Evolutionary conservation across 2,329 filamentous ascomycete species (phyloP).

Genomic region (Mycosphaerella sp.): DNA sequence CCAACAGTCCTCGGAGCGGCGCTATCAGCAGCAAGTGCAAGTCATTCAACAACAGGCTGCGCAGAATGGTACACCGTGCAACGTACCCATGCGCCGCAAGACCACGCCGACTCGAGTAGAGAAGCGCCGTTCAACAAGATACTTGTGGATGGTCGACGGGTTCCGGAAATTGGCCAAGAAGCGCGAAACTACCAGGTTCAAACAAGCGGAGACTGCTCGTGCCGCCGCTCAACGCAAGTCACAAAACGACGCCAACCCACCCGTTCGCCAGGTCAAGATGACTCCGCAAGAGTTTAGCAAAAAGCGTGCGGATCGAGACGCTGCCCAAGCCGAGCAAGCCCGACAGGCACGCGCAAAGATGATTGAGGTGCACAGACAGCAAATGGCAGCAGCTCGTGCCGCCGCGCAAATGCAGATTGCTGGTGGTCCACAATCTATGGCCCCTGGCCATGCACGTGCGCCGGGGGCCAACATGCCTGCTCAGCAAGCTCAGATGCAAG

Average conservation of each 20-base stretch:
- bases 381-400: slow-evolving; percentile 35
- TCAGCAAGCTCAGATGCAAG: slow-evolving; percentile 27
- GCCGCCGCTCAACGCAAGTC: slow-evolving; percentile 76
- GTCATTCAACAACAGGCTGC: slow-evolving; percentile 45
- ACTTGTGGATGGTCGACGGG: slow-evolving; percentile 81
- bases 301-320: slow-evolving; percentile 79
- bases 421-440: slow-evolving; percentile 29
- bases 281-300: slow-evolving; percentile 88
- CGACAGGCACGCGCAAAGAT: slow-evolving; percentile 37
- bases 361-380: slow-evolving; percentile 32
- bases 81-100: slow-evolving; percentile 57
- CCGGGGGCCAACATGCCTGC: slow-evolving; percentile 16
- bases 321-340: slow-evolving; percentile 45
- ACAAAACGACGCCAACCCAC: slow-evolving; percentile 25
- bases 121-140: slow-evolving; percentile 74
- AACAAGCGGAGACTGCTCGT: slow-evolving; percentile 67
- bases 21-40: slow-evolving; percentile 53
- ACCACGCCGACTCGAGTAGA: slow-evolving; percentile 82
- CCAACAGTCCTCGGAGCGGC: slow-evolving; percentile 52
- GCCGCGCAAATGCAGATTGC: slow-evolving; percentile 26
- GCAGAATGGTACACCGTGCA: slow-evolving; percentile 32
- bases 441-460: slow-evolving; percentile 28
- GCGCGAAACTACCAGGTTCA: slow-evolving; percentile 74
- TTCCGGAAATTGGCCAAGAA: slow-evolving; percentile 97
- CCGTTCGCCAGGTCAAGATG: slow-evolving; percentile 45